Evolutionary conservation across 176 grass and related monocot genomes (phyloP).

Genomic region (Hsuehochloa calcarea): DNA sequence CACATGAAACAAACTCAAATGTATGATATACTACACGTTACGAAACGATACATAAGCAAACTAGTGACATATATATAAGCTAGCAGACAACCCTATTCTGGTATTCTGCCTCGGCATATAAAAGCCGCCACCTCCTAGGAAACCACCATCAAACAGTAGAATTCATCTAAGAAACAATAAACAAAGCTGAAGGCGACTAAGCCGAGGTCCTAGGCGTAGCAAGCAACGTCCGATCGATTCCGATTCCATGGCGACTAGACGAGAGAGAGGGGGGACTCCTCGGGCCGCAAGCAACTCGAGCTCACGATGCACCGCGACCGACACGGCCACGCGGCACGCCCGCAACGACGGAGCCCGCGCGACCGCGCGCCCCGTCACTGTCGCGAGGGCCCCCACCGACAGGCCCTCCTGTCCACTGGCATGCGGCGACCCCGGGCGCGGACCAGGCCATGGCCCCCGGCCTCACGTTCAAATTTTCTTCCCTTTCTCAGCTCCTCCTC

Average conservation of each 20-base stretch:
- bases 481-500: not conserved
- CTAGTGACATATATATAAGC: too few species aligned
- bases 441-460: not conserved
- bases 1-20: too few species aligned
- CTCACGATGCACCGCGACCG: not conserved
- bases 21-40: too few species aligned
- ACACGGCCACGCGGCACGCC: not conserved
- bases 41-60: too few species aligned
- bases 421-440: conserved; percentile 28
- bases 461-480: conserved; percentile 45
- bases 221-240: not conserved
- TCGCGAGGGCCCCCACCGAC: conserved; percentile 26
- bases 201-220: not conserved
- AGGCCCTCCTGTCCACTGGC: conserved; percentile 29
- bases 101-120: too few species aligned
- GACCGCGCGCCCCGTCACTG: not conserved
- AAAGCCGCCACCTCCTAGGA: too few species aligned
- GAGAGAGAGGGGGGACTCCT: too few species aligned
- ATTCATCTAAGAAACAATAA: not conserved
- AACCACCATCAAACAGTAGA: too few species aligned
- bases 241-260: too few species aligned
- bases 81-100: too few species aligned
- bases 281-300: not conserved
- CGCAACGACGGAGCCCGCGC: not conserved
- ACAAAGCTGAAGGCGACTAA: not conserved